Percentiles rank a stretch among this genome's conserved stretches.
Conservation (phyloP, 2,329 filamentous ascomycete genomes). For the Endoconidiophora laricicola region DNA sequence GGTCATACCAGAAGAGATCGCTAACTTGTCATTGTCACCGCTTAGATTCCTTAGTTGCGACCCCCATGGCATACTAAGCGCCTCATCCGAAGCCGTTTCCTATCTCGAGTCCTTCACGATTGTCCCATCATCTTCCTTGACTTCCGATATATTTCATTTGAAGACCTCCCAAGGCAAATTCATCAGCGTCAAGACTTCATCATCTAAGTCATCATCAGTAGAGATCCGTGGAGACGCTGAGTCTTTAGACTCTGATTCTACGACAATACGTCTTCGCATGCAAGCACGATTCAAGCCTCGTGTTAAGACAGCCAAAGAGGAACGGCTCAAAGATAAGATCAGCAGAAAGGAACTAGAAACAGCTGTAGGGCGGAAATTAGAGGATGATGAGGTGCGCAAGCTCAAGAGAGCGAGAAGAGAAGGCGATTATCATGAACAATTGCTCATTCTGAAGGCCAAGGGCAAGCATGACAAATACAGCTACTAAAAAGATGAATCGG, state of each 20-base stretch:
- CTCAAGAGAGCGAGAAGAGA: conserved; percentile 71
- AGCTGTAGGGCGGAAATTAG: conserved; percentile 55
- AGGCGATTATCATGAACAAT: conserved; percentile 74
- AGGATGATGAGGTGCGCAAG: conserved; percentile 72
- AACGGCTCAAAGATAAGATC: conserved; percentile 71
- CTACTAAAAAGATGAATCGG: conserved; percentile 5
- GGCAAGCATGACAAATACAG: conserved; percentile 79
- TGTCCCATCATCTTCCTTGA: conserved; percentile 39
- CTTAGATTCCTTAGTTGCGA: conserved; percentile 70
- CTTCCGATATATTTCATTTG: conserved; percentile 55
- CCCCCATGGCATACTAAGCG: conserved; percentile 61
- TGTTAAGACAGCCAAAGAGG: conserved; percentile 57
- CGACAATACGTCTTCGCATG: conserved; percentile 72
- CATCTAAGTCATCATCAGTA: conserved; percentile 31
- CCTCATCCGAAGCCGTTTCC: conserved; percentile 65
- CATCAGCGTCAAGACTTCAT: conserved; percentile 40
- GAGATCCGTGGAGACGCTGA: conserved; percentile 66
- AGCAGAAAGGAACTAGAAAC: conserved; percentile 72
- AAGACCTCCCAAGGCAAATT: conserved; percentile 59
- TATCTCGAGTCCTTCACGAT: conserved; percentile 66
- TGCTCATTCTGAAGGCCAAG: conserved; percentile 79
- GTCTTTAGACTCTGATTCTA: conserved; percentile 47
- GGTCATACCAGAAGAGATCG: background rate
- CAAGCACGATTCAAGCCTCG: conserved; percentile 86
- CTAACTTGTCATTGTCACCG: background rate